These are phyloP conservation scores for Cyphellophora europaea DNA, from an alignment of 2,329 filamentous ascomycete genomes.

Conservation along the genomic window DNA sequence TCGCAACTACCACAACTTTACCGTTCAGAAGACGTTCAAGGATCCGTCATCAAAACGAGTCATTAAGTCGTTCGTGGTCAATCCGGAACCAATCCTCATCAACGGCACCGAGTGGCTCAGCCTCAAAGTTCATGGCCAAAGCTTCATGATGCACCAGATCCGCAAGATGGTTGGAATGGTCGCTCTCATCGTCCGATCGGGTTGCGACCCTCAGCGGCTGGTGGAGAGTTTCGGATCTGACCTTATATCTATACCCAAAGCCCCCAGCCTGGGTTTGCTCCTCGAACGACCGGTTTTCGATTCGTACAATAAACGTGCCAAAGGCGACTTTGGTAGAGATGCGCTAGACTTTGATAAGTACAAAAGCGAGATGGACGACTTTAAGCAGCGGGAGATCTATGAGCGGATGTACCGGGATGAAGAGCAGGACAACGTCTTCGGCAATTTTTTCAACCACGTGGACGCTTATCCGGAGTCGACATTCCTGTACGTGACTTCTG, in stretches of 20 bases:
- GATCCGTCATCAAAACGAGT: conserved; percentile 81
- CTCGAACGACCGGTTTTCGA: conserved; percentile 89
- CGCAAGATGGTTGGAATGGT: conserved; percentile 98
- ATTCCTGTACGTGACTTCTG: conserved; percentile 66
- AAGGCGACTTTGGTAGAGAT: conserved; percentile 52
- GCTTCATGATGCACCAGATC: conserved; percentile 99
- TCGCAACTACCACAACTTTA: conserved; percentile 95
- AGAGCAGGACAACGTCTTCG: conserved; percentile 76
- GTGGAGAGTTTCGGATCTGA: conserved; percentile 61
- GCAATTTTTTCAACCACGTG: conserved; percentile 69
- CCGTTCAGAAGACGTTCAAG: conserved; percentile 70
- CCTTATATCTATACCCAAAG: conserved; percentile 85
- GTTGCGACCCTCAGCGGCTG: conserved; percentile 63
- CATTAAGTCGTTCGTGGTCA: conserved; percentile 85
- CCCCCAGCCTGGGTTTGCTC: conserved; percentile 76
- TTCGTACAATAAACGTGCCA: conserved; percentile 69
- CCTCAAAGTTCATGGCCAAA: conserved; percentile 92
- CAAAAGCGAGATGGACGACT: conserved; percentile 69
- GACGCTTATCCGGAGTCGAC: conserved; percentile 63
- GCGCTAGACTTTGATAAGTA: conserved; percentile 71
- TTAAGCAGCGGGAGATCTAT: conserved; percentile 91
- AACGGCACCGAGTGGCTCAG: conserved; percentile 91
- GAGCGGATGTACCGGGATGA: conserved; percentile 84
- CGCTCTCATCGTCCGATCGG: conserved; percentile 73
- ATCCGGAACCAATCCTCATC: conserved; percentile 68